phyloP scores from a whole-genome alignment of 805 yeast genomes.

The Kregervanrija pseudodelftensis region DNA sequence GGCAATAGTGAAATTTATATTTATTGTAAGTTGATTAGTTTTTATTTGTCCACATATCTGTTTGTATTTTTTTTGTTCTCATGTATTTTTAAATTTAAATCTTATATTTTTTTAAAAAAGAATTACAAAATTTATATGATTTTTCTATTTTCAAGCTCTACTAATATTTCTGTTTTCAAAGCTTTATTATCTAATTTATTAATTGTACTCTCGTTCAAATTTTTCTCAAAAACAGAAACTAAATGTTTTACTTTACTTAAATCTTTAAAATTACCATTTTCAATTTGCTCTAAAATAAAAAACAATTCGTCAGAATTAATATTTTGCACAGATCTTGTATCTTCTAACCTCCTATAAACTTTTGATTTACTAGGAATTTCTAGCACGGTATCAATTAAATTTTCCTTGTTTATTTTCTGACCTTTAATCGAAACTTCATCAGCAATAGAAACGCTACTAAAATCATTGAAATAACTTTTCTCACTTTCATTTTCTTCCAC shows the following conservation, averaged over 20 bases:
- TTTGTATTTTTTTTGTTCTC: neutral
- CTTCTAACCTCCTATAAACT: conserved; percentile 1
- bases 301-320: conserved; percentile 3
- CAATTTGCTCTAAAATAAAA: neutral
- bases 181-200: conserved; percentile 4
- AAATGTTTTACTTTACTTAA: conserved; percentile 5
- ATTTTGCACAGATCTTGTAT: conserved; percentile 1
- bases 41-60: neutral
- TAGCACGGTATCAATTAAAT: too few relatives aligned
- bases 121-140: neutral
- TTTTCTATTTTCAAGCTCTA: conserved; percentile 7
- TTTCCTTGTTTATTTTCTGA: neutral
- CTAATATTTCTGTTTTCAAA: conserved; percentile 1
- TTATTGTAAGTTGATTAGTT: neutral
- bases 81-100: neutral
- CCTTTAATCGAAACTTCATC: neutral
- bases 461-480: neutral
- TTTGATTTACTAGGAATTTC: too few relatives aligned
- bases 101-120: neutral
- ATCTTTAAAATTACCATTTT: conserved; percentile 3
- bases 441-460: neutral
- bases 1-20: neutral
- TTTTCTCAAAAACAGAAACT: conserved; percentile 7
- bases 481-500: conserved; percentile 5
- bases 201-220: neutral